These are phyloP conservation scores for Entamoeba invadens DNA, from an alignment of 208 protist species.

Conservation along the genomic window DNA sequence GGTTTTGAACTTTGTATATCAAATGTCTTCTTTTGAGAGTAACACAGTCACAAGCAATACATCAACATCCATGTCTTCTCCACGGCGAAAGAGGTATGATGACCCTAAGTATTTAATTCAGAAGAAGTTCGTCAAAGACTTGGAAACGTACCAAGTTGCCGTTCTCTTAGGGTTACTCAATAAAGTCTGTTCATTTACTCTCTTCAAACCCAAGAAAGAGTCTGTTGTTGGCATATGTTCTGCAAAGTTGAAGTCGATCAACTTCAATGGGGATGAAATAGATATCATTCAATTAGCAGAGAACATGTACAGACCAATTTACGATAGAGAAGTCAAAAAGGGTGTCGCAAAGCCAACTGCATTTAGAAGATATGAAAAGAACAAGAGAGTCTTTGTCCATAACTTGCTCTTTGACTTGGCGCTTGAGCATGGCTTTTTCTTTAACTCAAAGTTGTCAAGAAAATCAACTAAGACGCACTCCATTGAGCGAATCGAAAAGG, in stretches of 20 bases:
- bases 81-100: too few species aligned
- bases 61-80: too few species aligned
- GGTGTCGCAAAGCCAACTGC: background rate
- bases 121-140: background rate
- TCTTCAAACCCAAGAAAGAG: background rate
- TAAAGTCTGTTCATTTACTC: background rate
- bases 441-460: background rate
- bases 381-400: background rate
- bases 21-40: too few species aligned
- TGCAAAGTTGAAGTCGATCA: background rate
- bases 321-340: background rate
- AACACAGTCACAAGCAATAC: too few species aligned
- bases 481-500: background rate
- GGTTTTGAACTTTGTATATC: too few species aligned
- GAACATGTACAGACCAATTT: background rate
- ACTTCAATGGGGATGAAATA: background rate
- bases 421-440: background rate
- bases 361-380: background rate
- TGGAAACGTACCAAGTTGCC: background rate
- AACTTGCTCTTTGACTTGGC: background rate
- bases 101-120: background rate
- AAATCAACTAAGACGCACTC: background rate
- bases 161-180: background rate
- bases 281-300: background rate
- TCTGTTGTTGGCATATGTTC: background rate